phyloP scores from a whole-genome alignment of 164 flowering plant genomes.

The Magnolia changhungtana region DNA sequence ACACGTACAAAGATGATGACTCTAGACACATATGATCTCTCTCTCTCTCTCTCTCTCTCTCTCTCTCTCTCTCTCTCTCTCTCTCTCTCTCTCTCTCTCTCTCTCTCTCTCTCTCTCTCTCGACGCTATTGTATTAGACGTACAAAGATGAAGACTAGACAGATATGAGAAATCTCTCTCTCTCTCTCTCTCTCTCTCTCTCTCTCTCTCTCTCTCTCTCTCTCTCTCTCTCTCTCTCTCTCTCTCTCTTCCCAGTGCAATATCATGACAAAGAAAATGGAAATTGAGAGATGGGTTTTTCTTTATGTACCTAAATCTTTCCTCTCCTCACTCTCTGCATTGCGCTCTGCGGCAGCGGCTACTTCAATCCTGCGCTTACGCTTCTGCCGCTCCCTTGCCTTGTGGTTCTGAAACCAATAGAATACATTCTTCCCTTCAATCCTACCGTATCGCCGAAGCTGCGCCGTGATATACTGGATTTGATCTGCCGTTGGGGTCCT shows the following conservation, averaged over 20 bases:
- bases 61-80: no score
- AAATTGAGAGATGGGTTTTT: not conserved
- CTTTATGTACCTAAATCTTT: conserved; percentile 42
- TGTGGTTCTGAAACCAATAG: conserved; percentile 96
- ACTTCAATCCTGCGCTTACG: conserved; percentile 65
- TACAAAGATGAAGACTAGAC: no score
- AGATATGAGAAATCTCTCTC: not conserved
- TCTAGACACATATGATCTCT: no score
- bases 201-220: conserved; percentile 4
- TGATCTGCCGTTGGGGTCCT: conserved; percentile 81
- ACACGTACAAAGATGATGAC: no score
- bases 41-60: no score
- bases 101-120: not conserved
- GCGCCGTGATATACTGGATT: conserved; percentile 77
- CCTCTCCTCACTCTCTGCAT: conserved; percentile 27
- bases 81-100: no score
- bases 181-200: conserved; percentile 1
- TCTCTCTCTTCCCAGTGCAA: no score
- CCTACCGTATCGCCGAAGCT: conserved; percentile 75
- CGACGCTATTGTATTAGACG: not conserved
- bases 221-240: no score
- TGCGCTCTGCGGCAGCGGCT: conserved; percentile 2
- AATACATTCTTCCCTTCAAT: conserved; percentile 93
- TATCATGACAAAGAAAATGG: not conserved
- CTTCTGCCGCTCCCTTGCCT: conserved; percentile 85